phyloP scores from a whole-genome alignment of 305 asterid genomes.

The Solanum hybrid region DNA sequence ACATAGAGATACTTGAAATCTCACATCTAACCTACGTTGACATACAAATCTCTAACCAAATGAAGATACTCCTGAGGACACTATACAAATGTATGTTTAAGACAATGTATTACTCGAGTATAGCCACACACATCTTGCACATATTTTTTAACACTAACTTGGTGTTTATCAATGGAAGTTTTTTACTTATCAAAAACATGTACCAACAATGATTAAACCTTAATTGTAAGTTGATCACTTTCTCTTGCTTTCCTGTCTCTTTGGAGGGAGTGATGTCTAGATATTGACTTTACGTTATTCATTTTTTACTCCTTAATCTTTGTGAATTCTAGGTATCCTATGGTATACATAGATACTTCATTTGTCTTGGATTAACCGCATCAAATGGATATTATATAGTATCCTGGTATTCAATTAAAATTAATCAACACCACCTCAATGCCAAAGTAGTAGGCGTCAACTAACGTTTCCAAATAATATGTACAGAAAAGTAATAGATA shows the following conservation, averaged over 20 bases:
- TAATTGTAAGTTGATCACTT: background rate
- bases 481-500: background rate
- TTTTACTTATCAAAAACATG: background rate
- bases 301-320: background rate
- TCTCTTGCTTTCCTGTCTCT: background rate
- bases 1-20: background rate
- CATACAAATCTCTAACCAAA: background rate
- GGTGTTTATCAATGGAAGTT: background rate
- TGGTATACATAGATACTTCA: background rate
- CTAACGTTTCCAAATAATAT: background rate
- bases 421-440: background rate
- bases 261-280: background rate
- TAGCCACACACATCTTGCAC: background rate
- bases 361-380: background rate
- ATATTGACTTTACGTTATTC: background rate
- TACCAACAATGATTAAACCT: background rate
- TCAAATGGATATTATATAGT: background rate
- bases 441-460: background rate
- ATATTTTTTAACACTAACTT: background rate
- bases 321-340: background rate
- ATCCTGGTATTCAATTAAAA: background rate
- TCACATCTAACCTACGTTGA: background rate
- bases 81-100: background rate
- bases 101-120: background rate
- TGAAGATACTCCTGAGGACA: background rate